Percentiles rank a stretch among this genome's conserved stretches.
These are phyloP conservation scores for Tetraselmis striata DNA, from an alignment of 139 green algal species.

Conservation along the genomic window DNA sequence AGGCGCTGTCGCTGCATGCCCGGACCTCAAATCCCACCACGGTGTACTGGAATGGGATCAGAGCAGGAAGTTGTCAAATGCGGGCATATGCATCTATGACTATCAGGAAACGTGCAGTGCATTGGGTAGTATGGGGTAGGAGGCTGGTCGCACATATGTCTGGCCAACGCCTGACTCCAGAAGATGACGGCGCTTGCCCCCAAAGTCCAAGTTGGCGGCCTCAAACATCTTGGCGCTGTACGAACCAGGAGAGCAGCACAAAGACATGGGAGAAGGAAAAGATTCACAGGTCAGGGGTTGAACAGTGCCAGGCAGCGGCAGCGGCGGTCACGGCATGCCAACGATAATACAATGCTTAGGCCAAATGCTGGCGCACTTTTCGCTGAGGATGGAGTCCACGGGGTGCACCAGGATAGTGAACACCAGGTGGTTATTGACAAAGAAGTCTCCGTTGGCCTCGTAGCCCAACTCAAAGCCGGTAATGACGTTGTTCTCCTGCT, in stretches of 20 bases:
- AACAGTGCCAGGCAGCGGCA: no score
- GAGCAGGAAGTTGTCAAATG: no score
- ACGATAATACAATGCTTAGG: no score
- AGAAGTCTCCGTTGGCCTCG: constrained; percentile 56
- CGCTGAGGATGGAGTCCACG: neutral
- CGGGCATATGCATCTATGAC: no score
- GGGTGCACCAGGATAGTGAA: constrained; percentile 90
- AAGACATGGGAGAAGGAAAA: no score
- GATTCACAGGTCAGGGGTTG: no score
- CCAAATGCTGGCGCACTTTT: no score
- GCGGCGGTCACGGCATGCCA: no score
- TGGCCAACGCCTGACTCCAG: neutral
- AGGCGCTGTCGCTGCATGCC: constrained; percentile 57
- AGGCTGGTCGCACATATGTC: neutral
- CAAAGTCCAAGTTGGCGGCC: neutral
- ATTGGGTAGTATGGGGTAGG: no score
- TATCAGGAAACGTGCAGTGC: no score
- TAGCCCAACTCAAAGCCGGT: constrained; percentile 84
- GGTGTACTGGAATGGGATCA: constrained; percentile 55
- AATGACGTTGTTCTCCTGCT: constrained; percentile 24
- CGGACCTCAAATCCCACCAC: constrained; percentile 89
- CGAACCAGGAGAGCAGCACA: no score
- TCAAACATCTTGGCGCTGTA: neutral
- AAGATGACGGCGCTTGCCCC: neutral
- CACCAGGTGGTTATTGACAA: constrained; percentile 90